Percentiles rank a stretch among this genome's conserved stretches.
These are phyloP conservation scores for Rhytidhysteron rufulum DNA, from an alignment of 2,329 filamentous ascomycete genomes.

Conservation along the genomic window DNA sequence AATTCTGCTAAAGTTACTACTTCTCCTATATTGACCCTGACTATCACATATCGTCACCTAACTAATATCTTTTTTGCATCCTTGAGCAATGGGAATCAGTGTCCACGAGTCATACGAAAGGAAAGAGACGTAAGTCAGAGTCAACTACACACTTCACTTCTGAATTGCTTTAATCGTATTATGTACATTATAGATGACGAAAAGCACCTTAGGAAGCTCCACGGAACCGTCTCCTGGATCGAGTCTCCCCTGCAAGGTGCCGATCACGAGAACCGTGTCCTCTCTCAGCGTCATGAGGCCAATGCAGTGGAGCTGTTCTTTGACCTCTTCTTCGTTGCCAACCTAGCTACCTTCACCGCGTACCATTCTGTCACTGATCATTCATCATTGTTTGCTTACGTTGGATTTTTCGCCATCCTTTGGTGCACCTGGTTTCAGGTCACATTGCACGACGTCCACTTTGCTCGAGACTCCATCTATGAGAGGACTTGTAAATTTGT, in stretches of 20 bases:
- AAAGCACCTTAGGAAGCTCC: constrained; percentile 31
- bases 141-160: neutral
- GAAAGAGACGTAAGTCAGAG: constrained; percentile 20
- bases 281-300: constrained; percentile 37
- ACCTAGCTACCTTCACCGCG: constrained; percentile 37
- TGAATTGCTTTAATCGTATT: constrained; percentile 3
- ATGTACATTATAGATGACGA: constrained; percentile 25
- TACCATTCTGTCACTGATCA: constrained; percentile 36
- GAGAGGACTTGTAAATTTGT: constrained; percentile 35
- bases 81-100: constrained; percentile 26
- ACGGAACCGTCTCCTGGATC: constrained; percentile 30
- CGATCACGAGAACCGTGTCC: constrained; percentile 32
- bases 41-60: too few relatives aligned
- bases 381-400: constrained; percentile 30
- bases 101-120: constrained; percentile 26
- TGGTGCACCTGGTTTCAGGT: constrained; percentile 39
- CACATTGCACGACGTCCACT: constrained; percentile 38
- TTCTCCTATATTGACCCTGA: too few relatives aligned
- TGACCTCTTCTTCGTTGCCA: constrained; percentile 32
- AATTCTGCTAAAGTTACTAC: too few relatives aligned
- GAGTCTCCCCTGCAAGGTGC: constrained; percentile 34
- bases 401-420: constrained; percentile 37
- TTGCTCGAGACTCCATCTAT: constrained; percentile 35
- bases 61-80: too few relatives aligned
- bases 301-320: constrained; percentile 37